Conservation (phyloP, 2,329 filamentous ascomycete species). For the Daldinia sp. region DNA sequence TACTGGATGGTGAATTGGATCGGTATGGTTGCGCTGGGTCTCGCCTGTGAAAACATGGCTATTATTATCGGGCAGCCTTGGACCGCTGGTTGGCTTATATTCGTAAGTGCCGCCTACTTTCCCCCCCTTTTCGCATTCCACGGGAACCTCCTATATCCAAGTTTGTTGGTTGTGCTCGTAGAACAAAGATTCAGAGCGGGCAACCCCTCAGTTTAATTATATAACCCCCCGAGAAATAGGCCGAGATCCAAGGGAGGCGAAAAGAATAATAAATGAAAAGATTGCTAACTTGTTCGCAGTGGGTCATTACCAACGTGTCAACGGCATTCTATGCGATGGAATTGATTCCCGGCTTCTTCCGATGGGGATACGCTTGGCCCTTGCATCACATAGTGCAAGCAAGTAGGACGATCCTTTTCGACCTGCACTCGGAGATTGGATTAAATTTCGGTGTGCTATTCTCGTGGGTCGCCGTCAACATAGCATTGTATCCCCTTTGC, state of each 20-base stretch:
- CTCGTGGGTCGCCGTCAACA: slow-evolving; percentile 63
- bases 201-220: neutral
- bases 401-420: slow-evolving; percentile 67
- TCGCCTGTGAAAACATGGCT: slow-evolving; percentile 71
- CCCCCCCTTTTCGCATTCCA: neutral
- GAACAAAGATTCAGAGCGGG: neutral
- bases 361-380: slow-evolving; percentile 71
- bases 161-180: neutral
- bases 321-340: slow-evolving; percentile 68
- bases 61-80: slow-evolving; percentile 70
- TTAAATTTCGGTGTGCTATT: slow-evolving; percentile 69
- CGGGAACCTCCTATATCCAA: neutral
- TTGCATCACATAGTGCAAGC: slow-evolving; percentile 69
- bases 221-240: neutral
- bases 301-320: slow-evolving; percentile 71
- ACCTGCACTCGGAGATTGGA: slow-evolving; percentile 64
- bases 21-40: slow-evolving; percentile 68
- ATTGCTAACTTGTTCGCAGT: slow-evolving; percentile 42
- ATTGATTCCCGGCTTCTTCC: slow-evolving; percentile 65
- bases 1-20: slow-evolving; percentile 71
- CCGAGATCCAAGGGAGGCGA: neutral
- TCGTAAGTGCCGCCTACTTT: slow-evolving; percentile 44
- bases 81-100: slow-evolving; percentile 69
- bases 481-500: slow-evolving; percentile 60
- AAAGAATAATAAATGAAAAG: neutral